These are phyloP conservation scores for Puccinia coronata DNA, from an alignment of 1,284 basidiomycete species.

Conservation along the genomic window DNA sequence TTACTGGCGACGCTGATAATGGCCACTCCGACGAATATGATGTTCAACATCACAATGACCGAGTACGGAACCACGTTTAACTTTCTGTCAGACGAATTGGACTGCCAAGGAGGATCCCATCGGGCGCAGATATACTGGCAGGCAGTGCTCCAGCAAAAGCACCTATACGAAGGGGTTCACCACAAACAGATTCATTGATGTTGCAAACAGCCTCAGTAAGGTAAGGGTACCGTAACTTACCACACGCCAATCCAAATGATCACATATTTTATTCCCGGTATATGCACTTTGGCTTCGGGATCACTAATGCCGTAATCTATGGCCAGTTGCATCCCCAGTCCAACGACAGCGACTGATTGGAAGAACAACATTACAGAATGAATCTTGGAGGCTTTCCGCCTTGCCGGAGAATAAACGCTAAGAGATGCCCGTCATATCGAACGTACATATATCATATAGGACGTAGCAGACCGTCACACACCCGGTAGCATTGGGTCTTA, in stretches of 20 bases:
- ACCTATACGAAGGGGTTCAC: background rate
- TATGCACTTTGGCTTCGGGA: constrained; percentile 45
- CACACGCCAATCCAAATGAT: constrained; percentile 49
- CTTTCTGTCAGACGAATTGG: constrained; percentile 38
- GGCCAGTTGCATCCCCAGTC: constrained; percentile 49
- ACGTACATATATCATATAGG: constrained; percentile 47
- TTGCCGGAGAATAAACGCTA: background rate
- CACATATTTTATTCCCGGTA: constrained; percentile 48
- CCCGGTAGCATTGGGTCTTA: constrained; percentile 43
- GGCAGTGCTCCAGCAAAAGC: constrained; percentile 49
- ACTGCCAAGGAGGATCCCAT: constrained; percentile 50
- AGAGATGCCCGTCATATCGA: background rate
- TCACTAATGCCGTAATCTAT: constrained; percentile 46
- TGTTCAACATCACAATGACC: constrained; percentile 42
- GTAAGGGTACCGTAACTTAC: background rate
- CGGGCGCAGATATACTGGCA: constrained; percentile 49
- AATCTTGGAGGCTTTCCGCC: background rate
- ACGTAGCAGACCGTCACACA: constrained; percentile 46
- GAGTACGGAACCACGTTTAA: constrained; percentile 42
- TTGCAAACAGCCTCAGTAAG: background rate
- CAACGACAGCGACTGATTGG: constrained; percentile 27
- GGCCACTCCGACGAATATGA: constrained; percentile 40
- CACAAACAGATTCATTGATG: background rate
- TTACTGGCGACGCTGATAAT: constrained; percentile 47
- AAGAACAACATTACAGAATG: background rate